Evolutionary conservation across 2,329 filamentous ascomycete species (phyloP).

Genomic region (Curvularia hawaiiensis): DNA sequence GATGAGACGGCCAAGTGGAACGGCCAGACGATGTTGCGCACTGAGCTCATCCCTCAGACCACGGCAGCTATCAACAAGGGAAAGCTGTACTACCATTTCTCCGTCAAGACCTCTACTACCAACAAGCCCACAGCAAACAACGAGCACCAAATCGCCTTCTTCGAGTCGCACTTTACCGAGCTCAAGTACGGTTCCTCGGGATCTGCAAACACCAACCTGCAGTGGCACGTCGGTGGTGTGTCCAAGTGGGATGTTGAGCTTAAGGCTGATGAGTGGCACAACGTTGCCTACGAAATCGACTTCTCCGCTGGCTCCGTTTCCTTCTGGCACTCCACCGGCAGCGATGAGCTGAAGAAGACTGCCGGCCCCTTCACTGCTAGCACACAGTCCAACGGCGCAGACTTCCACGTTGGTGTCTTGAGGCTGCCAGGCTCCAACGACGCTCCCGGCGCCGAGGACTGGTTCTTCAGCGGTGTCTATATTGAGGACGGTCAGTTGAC

Average conservation of each 20-base stretch:
- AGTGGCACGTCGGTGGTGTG: constrained; percentile 66
- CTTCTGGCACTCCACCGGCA: constrained; percentile 72
- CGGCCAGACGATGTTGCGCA: constrained; percentile 71
- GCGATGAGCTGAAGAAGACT: constrained; percentile 60
- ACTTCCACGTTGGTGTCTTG: constrained; percentile 75
- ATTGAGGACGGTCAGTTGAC: constrained; percentile 63
- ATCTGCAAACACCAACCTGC: constrained; percentile 59
- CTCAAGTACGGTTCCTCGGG: constrained; percentile 66
- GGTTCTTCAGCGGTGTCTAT: constrained; percentile 75
- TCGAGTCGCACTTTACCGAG: constrained; percentile 76
- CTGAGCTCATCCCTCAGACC: constrained; percentile 75
- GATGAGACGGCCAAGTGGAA: constrained; percentile 70
- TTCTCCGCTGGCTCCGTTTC: constrained; percentile 66
- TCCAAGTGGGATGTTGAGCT: constrained; percentile 68
- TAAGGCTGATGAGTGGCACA: constrained; percentile 71
- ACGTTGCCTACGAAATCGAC: constrained; percentile 75
- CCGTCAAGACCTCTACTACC: constrained; percentile 61
- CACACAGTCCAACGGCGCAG: constrained; percentile 68
- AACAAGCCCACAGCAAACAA: constrained; percentile 66
- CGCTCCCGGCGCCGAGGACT: constrained; percentile 63
- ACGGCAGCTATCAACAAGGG: constrained; percentile 66
- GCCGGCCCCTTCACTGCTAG: constrained; percentile 65
- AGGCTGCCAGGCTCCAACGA: constrained; percentile 65
- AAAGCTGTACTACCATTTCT: constrained; percentile 75
- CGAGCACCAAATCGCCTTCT: constrained; percentile 70